Conservation (phyloP, 2,329 filamentous ascomycete genomes). For the Coniochaeta ligniaria region DNA sequence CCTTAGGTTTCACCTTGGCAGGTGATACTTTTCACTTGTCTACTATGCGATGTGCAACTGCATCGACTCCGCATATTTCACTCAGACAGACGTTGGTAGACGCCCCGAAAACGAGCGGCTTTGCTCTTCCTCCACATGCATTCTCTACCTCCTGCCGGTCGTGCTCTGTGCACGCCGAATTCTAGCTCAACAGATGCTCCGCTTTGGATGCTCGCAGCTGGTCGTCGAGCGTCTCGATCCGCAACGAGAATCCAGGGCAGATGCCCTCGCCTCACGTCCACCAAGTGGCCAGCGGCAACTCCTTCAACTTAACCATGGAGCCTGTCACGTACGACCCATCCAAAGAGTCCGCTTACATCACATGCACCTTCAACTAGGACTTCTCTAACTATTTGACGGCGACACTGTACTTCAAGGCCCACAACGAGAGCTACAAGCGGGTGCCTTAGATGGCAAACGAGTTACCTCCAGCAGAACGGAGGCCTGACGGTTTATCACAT, state of each 20-base stretch:
- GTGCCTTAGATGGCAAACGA: constrained; percentile 26
- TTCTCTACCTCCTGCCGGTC: neutral
- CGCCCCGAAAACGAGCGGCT: too few species aligned
- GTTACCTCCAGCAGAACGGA: constrained; percentile 20
- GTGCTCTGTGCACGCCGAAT: neutral
- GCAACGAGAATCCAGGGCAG: constrained; percentile 22
- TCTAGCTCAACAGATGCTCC: neutral
- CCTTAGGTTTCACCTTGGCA: too few species aligned
- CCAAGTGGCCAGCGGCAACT: constrained; percentile 31
- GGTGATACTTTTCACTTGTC: too few species aligned
- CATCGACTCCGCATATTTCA: too few species aligned
- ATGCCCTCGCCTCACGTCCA: constrained; percentile 26
- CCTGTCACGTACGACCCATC: constrained; percentile 12
- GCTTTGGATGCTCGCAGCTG: constrained; percentile 9
- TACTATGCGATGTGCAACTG: too few species aligned
- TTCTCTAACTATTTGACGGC: constrained; percentile 30
- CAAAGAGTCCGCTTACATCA: constrained; percentile 16
- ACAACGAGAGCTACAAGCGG: constrained; percentile 23
- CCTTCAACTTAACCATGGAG: constrained; percentile 29
- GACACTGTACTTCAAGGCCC: constrained; percentile 18
- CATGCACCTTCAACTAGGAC: constrained; percentile 26
- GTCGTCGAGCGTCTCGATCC: constrained; percentile 11
- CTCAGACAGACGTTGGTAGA: too few species aligned
- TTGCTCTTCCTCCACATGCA: neutral
- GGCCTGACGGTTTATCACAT: constrained; percentile 34